Evolutionary conservation across 106 monocot genomes (phyloP).

Genomic region (Vanilla planifolia): DNA sequence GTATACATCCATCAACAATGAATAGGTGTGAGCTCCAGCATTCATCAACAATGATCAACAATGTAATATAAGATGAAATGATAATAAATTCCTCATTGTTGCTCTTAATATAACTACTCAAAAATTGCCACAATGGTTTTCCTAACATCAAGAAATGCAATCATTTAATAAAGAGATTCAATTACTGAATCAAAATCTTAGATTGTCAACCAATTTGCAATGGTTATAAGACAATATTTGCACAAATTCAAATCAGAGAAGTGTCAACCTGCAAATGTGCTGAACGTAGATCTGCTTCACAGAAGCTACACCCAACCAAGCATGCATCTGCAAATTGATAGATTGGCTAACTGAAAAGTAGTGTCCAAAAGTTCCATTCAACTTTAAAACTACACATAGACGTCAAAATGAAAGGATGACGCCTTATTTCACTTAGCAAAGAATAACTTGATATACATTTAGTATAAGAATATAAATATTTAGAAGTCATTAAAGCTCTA

Average conservation of each 20-base stretch:
- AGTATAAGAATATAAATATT: background rate
- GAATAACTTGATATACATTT: background rate
- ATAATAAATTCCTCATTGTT: too few species aligned
- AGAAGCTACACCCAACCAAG: slow-evolving; percentile 63
- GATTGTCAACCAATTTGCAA: slow-evolving; percentile 4
- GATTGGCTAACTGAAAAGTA: slow-evolving; percentile 4
- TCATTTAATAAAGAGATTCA: background rate
- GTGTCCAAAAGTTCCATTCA: background rate
- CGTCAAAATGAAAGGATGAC: background rate
- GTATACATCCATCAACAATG: too few species aligned
- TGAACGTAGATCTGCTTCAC: slow-evolving; percentile 83
- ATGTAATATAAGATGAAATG: too few species aligned
- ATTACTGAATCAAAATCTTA: background rate
- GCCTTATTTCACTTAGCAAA: background rate
- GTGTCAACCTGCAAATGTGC: slow-evolving; percentile 83
- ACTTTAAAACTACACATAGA: slow-evolving; percentile 1
- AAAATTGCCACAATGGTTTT: background rate
- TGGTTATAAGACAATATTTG: background rate
- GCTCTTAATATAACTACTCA: too few species aligned
- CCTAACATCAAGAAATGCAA: slow-evolving; percentile 2
- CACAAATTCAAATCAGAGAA: slow-evolving; percentile 2
- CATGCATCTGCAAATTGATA: slow-evolving; percentile 69
- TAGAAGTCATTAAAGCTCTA: background rate
- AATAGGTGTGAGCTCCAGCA: too few species aligned
- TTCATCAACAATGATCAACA: too few species aligned